Evolutionary conservation across 2,329 filamentous ascomycete species (phyloP), one percentile per base, ranked within the genome.

Genomic region (Penicillium sp.): DNA sequence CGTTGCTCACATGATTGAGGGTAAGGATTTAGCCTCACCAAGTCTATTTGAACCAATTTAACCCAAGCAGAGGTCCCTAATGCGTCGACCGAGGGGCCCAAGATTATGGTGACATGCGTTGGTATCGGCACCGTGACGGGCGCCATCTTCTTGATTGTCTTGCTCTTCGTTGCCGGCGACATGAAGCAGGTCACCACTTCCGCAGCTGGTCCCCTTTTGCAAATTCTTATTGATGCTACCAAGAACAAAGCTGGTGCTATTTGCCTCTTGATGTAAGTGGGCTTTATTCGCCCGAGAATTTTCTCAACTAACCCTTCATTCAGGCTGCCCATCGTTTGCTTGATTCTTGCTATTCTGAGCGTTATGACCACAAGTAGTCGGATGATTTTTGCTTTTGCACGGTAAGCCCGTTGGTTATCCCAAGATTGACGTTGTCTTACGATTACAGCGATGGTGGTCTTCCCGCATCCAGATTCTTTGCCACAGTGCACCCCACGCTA

Each of bases 61-160:
- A 28, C 15, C 35, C 12, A 20, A 44, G 12, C 39, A 65, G 71
- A 72, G 58, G 68, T 73, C 12, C 68, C 68, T 0, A 66, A 72
- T 40, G 63, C 67, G 15, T 62, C 79, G 1, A 67, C 77, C 3
- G 75, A 83, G 56, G 83, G 82, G 0, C 83, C 83, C 1, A 78
- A 78, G 52, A 83, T 86, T 49, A 84, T 86, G 82, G 73, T 86
- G 2, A 76, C 76, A 46, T 84, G 81, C 51, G 81, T 84, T 20
- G 71, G 72, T 2, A 86, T 86, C 35, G 83, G 83, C 2, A 80
- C 80, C 20, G 70, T 78, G 5, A 84, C 82, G 0, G 83, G 83
- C 0, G 82, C 81, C 46, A 66, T 84, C 47, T 86, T 85, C 59
- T 66, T 86, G 10, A 75, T 78, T 38, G 78, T 81, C 28, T 70